Evolutionary conservation across 768 basidiomycete genomes (phyloP).

Genomic region (Pisolithus marmoratus): DNA sequence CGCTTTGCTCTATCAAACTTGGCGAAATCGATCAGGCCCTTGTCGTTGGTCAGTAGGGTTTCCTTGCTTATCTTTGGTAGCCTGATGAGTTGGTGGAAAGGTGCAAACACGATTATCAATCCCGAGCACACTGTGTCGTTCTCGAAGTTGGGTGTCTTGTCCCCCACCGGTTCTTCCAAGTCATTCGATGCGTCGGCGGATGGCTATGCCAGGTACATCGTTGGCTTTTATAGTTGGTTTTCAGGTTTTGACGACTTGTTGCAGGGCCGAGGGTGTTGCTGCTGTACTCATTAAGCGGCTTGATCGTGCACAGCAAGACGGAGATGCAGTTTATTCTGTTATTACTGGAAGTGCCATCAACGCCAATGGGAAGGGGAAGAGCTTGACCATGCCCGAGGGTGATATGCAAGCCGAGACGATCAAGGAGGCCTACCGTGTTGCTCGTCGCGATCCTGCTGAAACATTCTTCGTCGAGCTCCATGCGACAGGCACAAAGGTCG

Average conservation of each 20-base stretch:
- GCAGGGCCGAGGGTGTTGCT: constrained; percentile 19
- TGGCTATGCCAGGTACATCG: constrained; percentile 22
- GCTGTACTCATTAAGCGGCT: constrained; percentile 31
- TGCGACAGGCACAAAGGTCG: constrained; percentile 44
- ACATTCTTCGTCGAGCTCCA: constrained; percentile 48
- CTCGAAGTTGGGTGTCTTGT: constrained; percentile 29
- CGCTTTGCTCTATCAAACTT: constrained; percentile 35
- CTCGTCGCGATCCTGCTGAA: constrained; percentile 29
- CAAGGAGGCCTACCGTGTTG: constrained; percentile 25
- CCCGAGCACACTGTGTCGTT: constrained; percentile 23
- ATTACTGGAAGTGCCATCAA: constrained; percentile 30
- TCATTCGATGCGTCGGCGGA: constrained; percentile 29
- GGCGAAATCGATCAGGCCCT: constrained; percentile 47
- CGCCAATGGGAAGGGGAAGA: constrained; percentile 28
- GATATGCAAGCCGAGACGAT: constrained; percentile 30
- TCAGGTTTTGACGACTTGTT: background rate
- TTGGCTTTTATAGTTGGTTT: background rate
- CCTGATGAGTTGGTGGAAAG: constrained; percentile 3
- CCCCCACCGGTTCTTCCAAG: constrained; percentile 29
- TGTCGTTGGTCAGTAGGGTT: constrained; percentile 24
- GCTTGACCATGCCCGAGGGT: constrained; percentile 31
- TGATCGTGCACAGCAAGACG: constrained; percentile 25
- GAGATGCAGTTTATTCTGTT: constrained; percentile 26
- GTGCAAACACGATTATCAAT: constrained; percentile 24
- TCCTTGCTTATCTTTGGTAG: background rate